Base-by-base conservation (phyloP, 768 basidiomycete species). In the Rubroboletus satanas region DNA sequence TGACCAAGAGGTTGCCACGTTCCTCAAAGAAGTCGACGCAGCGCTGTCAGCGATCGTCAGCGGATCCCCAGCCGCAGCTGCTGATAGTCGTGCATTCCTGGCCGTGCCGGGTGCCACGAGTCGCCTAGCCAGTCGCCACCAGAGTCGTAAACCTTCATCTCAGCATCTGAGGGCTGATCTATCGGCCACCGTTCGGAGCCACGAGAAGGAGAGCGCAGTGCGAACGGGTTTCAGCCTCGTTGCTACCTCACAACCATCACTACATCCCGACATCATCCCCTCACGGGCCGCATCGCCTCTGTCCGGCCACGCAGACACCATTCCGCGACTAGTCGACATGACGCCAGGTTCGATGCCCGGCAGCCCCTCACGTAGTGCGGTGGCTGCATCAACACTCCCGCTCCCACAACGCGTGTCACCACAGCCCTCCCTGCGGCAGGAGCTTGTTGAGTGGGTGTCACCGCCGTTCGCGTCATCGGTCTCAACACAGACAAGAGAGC, bases 181-280 rank as follows among this genome's bases (percentile, higher is more conserved):
- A 39, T 66, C 66, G 3, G 67, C 68, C 45, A 64, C 66, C 18
- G 18, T 69, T 14, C 58, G 66, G 29, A 57, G 57, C 54, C 63
- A 62, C 55, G 68, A 68, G 37, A 69, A 60, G 49, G 67, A 65
- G 33, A 41, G 51, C 49, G 49, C 68, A 28, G 47, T 63, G 12
- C 66, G 67, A 28, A 55, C 67, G 43, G 63, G 63, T 12, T 68
- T 67, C 49, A 68, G 68, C 66, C 66, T 67, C 63, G 63, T 70
- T 67, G 63, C 67, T 31, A 62, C 63, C 54, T 58, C 66, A 21
- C 63, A 65, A 49, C 29, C 32, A 7, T 51, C 64, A 37, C 31
- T 58, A 44, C 68, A 65, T 43, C 49, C 67, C 55, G 68, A 66
- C 56, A 51, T 54, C 57, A 62, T 66, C 3, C 26, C 67, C 53